Evolutionary conservation across 2,329 filamentous ascomycete genomes (phyloP).

Genomic region (Hypoxylon sp.): DNA sequence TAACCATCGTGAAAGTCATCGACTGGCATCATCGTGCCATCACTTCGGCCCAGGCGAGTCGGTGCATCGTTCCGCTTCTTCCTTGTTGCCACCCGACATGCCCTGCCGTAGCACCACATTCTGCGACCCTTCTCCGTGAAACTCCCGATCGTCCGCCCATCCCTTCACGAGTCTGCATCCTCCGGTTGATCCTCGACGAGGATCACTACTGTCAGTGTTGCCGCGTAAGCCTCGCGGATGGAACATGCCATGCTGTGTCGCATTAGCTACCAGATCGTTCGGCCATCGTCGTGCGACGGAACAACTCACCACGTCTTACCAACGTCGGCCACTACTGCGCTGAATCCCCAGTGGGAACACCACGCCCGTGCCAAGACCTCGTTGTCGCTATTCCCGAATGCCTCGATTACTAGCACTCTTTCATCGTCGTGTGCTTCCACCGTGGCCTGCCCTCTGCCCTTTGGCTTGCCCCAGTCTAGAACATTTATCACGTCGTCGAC

Average conservation of each 20-base stretch:
- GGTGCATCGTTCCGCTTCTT: constrained; percentile 3
- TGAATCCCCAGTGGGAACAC: constrained; percentile 79
- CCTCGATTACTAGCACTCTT: constrained; percentile 74
- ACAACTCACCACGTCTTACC: constrained; percentile 68
- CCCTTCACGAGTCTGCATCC: constrained; percentile 42
- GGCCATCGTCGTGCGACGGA: constrained; percentile 18
- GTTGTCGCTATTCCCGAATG: constrained; percentile 76
- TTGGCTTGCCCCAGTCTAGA: constrained; percentile 67
- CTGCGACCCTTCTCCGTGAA: constrained; percentile 11
- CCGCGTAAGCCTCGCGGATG: constrained; percentile 78
- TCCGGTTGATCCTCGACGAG: constrained; percentile 63
- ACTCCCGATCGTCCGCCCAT: constrained; percentile 9
- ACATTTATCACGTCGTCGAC: constrained; percentile 72
- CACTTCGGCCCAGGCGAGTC: constrained; percentile 11
- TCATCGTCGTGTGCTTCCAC: constrained; percentile 61
- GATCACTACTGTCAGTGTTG: constrained; percentile 75
- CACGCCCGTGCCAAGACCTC: constrained; percentile 79
- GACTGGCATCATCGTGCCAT: constrained; percentile 10
- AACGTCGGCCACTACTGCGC: constrained; percentile 74
- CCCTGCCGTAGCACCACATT: constrained; percentile 18
- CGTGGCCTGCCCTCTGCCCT: constrained; percentile 29
- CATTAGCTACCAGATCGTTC: constrained; percentile 29
- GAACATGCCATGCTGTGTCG: constrained; percentile 71
- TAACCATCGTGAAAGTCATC: constrained; percentile 33
- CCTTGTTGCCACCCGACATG: constrained; percentile 9